Evolutionary conservation across 2,329 filamentous ascomycete genomes (phyloP), one percentile per base, ranked within the genome.

Genomic region (Pestalotiopsis sp.): DNA sequence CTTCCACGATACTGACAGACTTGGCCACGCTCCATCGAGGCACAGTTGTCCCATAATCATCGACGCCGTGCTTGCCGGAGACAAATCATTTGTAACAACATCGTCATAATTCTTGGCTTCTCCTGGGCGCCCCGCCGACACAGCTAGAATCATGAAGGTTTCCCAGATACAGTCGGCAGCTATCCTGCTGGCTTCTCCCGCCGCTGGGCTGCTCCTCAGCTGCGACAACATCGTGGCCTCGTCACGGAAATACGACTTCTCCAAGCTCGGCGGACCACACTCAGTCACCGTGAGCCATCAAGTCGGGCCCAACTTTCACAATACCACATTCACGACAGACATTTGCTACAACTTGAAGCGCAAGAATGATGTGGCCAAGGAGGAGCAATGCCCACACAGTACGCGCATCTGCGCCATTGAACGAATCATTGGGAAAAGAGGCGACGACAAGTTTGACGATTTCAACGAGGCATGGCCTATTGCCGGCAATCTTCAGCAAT

Each of bases 251-350:
- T 95, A 92, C 79, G 85, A 94, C 79, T 83, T 95, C 38, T 83
- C 83, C 31, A 79, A 84, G 71, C 86, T 95, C 7, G 84, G 82
- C 5, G 93, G 92, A 1, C 90, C 91, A 41, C 91, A 92, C 78
- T 88, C 90, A 0, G 90, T 94, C 49, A 85, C 93, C 67, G 88
- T 88, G 63, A 84, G 83, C 75, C 84, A 84, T 73, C 83, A 85
- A 71, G 80, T 85, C 41, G 85, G 85, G 23, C 85, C 83, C 17
- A 83, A 84, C 17, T 83, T 88, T 36, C 85, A 84, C 70, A 96
- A 96, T 79, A 93, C 90, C 31, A 95, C 93, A 58, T 97, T 94
- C 79, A 95, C 93, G 0, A 78, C 97, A 68, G 92, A 97, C 75
- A 85, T 97, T 63, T 97, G 94, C 82, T 81, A 84, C 66, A 84